These are phyloP conservation scores for Haemoproteus tartakovskyi DNA, from an alignment of 169 alveolate species.

Conservation along the genomic window DNA sequence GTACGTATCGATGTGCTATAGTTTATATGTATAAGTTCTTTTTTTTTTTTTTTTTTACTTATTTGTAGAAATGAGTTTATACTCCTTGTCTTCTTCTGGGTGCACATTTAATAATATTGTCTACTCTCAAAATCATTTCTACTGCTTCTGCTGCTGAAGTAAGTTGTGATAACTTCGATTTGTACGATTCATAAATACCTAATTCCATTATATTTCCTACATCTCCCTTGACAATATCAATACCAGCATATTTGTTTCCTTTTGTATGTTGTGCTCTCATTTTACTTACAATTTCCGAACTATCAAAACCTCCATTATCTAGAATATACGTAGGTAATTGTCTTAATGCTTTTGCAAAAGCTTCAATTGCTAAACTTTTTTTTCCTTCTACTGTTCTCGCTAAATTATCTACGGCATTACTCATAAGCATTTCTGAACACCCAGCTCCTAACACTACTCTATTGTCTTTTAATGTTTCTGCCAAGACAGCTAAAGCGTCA, in stretches of 20 bases:
- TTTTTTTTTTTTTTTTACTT: conserved; percentile 3
- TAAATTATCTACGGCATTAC: conserved; percentile 93
- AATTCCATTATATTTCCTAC: conserved; percentile 93
- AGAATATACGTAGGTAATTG: conserved; percentile 96
- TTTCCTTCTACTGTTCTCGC: conserved; percentile 94
- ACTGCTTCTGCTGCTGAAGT: conserved; percentile 99
- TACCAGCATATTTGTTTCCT: conserved; percentile 90
- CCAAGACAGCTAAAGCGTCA: conserved; percentile 98
- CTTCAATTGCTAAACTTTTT: conserved; percentile 96
- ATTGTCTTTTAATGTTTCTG: conserved; percentile 90
- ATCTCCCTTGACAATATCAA: conserved; percentile 89
- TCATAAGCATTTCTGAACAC: conserved; percentile 96
- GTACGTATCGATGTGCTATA: not conserved
- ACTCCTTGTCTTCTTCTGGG: conserved; percentile 91
- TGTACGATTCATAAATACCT: conserved; percentile 95
- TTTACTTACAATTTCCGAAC: conserved; percentile 96
- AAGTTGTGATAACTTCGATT: conserved; percentile 94
- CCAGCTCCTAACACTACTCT: conserved; percentile 99
- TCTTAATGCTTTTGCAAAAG: conserved; percentile 96
- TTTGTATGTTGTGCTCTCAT: conserved; percentile 92
- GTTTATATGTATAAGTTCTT: not conserved
- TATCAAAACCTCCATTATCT: conserved; percentile 97
- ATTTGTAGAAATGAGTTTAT: not conserved
- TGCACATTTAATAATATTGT: conserved; percentile 96
- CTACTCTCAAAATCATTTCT: conserved; percentile 97